phyloP scores from a whole-genome alignment of 164 flowering plant species.

The Amborella trichopoda region DNA sequence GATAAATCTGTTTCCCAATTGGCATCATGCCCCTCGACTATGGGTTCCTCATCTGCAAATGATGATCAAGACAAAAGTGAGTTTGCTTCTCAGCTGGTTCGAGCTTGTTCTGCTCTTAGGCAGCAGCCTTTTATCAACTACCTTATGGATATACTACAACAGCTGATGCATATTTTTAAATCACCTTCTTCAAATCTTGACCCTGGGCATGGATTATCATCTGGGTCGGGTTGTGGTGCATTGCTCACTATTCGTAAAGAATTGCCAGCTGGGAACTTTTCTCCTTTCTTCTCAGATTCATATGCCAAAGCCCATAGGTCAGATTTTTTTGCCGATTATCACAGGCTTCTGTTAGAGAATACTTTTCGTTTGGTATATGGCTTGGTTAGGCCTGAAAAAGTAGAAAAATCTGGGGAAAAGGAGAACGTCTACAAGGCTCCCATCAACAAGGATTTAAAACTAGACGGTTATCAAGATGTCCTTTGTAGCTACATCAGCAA shows the following conservation, averaged over 20 bases:
- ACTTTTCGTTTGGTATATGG: conserved; percentile 81
- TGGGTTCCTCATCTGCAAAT: conserved; percentile 24
- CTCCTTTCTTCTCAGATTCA: conserved; percentile 97
- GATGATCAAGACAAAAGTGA: conserved; percentile 72
- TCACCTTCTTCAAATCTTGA: conserved; percentile 55
- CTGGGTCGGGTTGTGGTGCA: conserved; percentile 89
- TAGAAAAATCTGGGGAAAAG: conserved; percentile 80
- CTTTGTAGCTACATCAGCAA: conserved; percentile 94
- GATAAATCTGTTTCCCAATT: conserved; percentile 34
- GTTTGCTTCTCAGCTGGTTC: conserved; percentile 66
- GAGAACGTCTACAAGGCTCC: conserved; percentile 55
- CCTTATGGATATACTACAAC: conserved; percentile 88
- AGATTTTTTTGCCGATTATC: conserved; percentile 84
- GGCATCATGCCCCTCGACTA: conserved; percentile 13
- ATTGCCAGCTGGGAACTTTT: conserved; percentile 90
- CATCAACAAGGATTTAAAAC: conserved; percentile 76
- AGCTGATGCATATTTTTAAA: conserved; percentile 75
- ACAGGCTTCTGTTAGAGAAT: conserved; percentile 78
- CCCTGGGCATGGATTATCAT: conserved; percentile 22
- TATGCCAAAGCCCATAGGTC: conserved; percentile 90
- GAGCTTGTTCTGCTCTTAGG: conserved; percentile 78
- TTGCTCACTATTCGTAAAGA: conserved; percentile 78
- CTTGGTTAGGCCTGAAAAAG: conserved; percentile 92
- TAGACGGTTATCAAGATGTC: conserved; percentile 97
- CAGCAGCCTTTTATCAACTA: conserved; percentile 82